Percentiles rank a stretch among this genome's conserved stretches.
phyloP scores from a whole-genome alignment of 176 grass and related monocot genomes.

The Rhynchospora pubera region DNA sequence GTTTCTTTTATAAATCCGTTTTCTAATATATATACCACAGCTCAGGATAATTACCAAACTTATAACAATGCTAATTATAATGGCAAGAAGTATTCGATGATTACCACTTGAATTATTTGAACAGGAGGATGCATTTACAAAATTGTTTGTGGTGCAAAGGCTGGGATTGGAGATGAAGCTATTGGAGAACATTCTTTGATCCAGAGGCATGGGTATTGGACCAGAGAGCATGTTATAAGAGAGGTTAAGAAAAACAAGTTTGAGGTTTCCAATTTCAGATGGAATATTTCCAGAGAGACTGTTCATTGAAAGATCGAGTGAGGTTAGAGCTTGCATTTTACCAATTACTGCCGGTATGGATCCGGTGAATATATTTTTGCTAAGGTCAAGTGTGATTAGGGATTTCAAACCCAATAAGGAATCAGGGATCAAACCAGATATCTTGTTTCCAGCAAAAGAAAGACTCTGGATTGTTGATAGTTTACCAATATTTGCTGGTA shows the following conservation, averaged over 20 bases:
- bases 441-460: slow-evolving; percentile 11
- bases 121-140: not conserved
- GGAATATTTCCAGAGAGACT: slow-evolving; percentile 57
- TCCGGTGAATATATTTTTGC: slow-evolving; percentile 29
- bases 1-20: not conserved
- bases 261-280: slow-evolving; percentile 20
- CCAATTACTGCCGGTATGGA: slow-evolving; percentile 12
- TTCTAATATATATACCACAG: not conserved
- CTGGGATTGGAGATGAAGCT: slow-evolving; percentile 69
- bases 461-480: not conserved
- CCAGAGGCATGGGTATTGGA: slow-evolving; percentile 40
- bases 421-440: slow-evolving; percentile 49
- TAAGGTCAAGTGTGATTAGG: slow-evolving; percentile 23
- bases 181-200: not conserved
- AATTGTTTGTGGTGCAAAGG: slow-evolving; percentile 38
- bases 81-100: slow-evolving; percentile 11
- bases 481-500: not conserved
- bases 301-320: slow-evolving; percentile 74
- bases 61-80: slow-evolving; percentile 3
- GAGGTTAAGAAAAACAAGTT: slow-evolving; percentile 40
- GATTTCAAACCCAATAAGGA: not conserved
- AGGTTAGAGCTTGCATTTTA: slow-evolving; percentile 5
- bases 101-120: not conserved
- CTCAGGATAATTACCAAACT: not conserved
- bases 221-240: slow-evolving; percentile 52